Evolutionary conservation across 257 asterid species (phyloP), one percentile per base, ranked within the genome.

Genomic region (Anisodus tanguticus): DNA sequence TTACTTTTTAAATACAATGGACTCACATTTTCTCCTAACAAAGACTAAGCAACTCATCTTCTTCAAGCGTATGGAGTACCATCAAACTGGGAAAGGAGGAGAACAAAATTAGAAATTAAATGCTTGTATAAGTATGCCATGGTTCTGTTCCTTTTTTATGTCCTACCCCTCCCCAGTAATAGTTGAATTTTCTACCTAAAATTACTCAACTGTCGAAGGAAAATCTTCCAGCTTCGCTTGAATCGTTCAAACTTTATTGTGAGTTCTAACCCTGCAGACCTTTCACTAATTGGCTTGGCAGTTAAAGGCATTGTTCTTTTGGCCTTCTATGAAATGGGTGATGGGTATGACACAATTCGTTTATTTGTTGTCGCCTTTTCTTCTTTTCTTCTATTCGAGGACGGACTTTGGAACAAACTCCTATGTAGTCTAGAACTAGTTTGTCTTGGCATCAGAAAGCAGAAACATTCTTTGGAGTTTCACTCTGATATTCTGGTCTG

Each of bases 241-340:
- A 76, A 51, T 49, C 63, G 51, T 6, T 51, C 45, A 26, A 49
- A 22, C 81, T 76, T 76, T 51, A 51, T 76, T 49, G 41, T 49
- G 81, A 51, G 45, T 76, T 76, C 41, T 72, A 72, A 51, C 22
- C 47, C 45, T 51, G 47, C 7, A 76, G 63, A 51, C 45, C 81
- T 13, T 22, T 76, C 39, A 49, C 62, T 16, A 76, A 1, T 76
- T 76, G 81, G 63, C 63, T 51, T 31, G 63, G 37, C 19, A 51
- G 45, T 74, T 31, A 0, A 31, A 51, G n/a, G 11, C 22, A 26
- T 26, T 15, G 63, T 51, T 76, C 81, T 76, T 76, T 76, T 22
- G 26, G 26, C 2, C 47, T 76, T 76, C 6, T 71, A 9, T 71
- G n/a, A 71, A 71, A 45, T 71, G 47, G 45, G 19, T 31, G 7